phyloP scores from a whole-genome alignment of 805 yeast genomes.

The Candida maesae region DNA sequence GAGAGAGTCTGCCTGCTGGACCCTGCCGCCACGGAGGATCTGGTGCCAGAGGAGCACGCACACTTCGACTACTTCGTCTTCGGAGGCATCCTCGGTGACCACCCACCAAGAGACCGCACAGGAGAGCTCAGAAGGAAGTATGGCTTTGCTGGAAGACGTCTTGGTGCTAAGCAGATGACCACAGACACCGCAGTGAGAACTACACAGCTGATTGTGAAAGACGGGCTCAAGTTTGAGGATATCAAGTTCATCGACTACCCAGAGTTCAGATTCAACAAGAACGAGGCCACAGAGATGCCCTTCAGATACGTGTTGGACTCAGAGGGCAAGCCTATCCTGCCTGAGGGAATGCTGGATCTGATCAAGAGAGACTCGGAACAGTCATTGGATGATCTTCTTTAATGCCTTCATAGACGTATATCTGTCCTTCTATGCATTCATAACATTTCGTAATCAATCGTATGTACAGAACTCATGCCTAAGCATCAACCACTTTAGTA shows the following conservation, averaged over 20 bases:
- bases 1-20: constrained; percentile 79
- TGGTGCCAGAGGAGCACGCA: constrained; percentile 63
- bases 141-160: constrained; percentile 82
- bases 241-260: constrained; percentile 91
- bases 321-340: constrained; percentile 73
- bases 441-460: too few species aligned
- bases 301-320: constrained; percentile 78
- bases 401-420: too few species aligned
- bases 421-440: too few species aligned
- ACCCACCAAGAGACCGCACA: constrained; percentile 88
- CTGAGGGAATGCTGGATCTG: constrained; percentile 85
- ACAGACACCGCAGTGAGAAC: constrained; percentile 97
- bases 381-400: constrained; percentile 61
- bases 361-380: constrained; percentile 85
- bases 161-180: constrained; percentile 91
- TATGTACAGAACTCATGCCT: too few species aligned
- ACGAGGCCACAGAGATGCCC: constrained; percentile 97
- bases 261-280: constrained; percentile 79
- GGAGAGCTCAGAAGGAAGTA: constrained; percentile 77
- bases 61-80: constrained; percentile 85
- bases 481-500: not conserved
- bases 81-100: constrained; percentile 95
- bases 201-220: constrained; percentile 73
- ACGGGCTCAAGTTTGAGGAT: constrained; percentile 55
- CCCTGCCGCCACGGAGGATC: constrained; percentile 76